Conservation (phyloP, 2,329 filamentous ascomycete species). For the Chalaropsis thielavioides region DNA sequence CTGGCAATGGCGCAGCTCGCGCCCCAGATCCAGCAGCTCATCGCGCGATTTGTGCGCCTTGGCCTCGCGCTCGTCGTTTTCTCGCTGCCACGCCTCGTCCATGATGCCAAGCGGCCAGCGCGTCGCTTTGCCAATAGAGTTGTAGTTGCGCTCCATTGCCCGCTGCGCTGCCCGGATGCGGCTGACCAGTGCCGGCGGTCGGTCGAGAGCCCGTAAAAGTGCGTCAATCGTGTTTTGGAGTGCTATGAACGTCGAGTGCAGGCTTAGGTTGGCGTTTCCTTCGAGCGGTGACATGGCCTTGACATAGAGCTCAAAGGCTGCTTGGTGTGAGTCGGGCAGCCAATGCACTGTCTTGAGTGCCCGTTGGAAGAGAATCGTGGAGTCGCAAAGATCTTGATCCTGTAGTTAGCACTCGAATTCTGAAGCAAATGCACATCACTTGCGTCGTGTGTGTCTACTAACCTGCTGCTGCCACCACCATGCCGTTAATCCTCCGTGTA, state of each 20-base stretch:
- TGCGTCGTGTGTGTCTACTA: not conserved
- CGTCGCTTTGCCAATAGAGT: constrained; percentile 56
- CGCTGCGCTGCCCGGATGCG: constrained; percentile 62
- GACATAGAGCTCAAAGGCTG: constrained; percentile 60
- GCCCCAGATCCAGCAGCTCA: constrained; percentile 60
- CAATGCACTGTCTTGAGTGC: constrained; percentile 45
- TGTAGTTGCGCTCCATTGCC: constrained; percentile 62
- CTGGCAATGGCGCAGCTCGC: constrained; percentile 80
- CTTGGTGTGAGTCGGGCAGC: constrained; percentile 52
- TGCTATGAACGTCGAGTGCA: constrained; percentile 63
- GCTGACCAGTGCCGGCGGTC: constrained; percentile 63
- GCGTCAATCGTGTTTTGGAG: constrained; percentile 76
- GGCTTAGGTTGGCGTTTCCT: constrained; percentile 54
- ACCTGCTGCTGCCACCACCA: constrained; percentile 28
- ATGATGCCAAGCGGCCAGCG: constrained; percentile 70
- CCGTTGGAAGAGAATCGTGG: constrained; percentile 40
- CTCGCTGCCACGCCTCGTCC: constrained; percentile 71
- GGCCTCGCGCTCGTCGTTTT: constrained; percentile 72
- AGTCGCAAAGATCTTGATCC: constrained; percentile 50
- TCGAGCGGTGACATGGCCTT: constrained; percentile 51
- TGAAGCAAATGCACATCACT: not conserved
- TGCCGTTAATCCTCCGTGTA: constrained; percentile 61
- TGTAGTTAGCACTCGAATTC: not conserved
- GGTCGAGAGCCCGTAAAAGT: constrained; percentile 61
- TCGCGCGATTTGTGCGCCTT: constrained; percentile 55